Percentiles rank a stretch among this genome's conserved stretches.
Evolutionary conservation across 2,329 filamentous ascomycete genomes (phyloP).

Genomic region (Chaetothyriales sp.): DNA sequence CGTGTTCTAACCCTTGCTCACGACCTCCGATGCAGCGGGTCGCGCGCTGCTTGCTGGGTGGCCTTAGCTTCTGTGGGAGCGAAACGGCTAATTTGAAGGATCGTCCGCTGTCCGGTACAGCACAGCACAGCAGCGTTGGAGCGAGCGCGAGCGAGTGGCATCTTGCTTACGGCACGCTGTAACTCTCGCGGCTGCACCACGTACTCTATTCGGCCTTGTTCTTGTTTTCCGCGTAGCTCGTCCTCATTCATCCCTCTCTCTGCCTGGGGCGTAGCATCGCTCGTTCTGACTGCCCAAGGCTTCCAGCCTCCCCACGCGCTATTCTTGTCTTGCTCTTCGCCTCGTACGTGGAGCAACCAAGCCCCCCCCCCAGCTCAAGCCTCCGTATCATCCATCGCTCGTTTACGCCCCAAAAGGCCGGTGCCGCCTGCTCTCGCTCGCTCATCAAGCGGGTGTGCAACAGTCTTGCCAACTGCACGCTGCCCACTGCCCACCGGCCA

Average conservation of each 20-base stretch:
- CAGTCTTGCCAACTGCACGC: constrained; percentile 4
- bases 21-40: not conserved
- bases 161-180: not conserved
- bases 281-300: not conserved
- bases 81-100: not conserved
- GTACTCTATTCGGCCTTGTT: not conserved
- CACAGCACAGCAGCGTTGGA: no score
- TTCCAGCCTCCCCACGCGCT: not conserved
- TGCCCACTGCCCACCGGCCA: no score
- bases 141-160: no score
- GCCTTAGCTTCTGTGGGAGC: not conserved
- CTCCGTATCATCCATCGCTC: constrained; percentile 2
- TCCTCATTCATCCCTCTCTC: not conserved
- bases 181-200: not conserved
- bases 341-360: constrained; percentile 1
- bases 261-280: not conserved
- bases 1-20: not conserved
- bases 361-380: not conserved
- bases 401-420: constrained; percentile 3
- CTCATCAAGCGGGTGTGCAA: not conserved
- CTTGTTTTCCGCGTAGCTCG: not conserved
- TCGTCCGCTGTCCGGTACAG: not conserved
- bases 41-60: no score
- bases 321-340: not conserved
- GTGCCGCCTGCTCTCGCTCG: constrained; percentile 1